These are phyloP conservation scores for Colletotrichum lentis DNA, from an alignment of 2,329 filamentous ascomycete species.

Conservation along the genomic window DNA sequence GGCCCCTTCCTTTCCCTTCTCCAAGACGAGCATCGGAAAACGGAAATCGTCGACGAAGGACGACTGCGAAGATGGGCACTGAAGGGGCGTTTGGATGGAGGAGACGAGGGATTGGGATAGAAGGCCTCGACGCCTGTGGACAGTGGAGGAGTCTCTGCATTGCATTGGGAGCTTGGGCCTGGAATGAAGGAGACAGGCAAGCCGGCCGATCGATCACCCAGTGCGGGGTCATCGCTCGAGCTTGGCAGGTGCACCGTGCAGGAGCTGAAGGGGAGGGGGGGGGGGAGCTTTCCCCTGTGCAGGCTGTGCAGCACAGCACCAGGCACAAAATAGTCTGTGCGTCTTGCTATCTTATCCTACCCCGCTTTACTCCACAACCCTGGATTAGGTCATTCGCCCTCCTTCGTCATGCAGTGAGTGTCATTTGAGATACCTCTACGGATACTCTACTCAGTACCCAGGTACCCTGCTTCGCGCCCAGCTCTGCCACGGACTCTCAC, in stretches of 20 bases:
- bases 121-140: background rate
- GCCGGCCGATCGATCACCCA: background rate
- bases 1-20: background rate
- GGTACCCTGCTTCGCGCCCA: background rate
- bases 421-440: background rate
- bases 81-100: too few relatives aligned
- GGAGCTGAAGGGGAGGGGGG: background rate
- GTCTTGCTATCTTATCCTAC: background rate
- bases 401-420: background rate
- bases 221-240: conserved; percentile 2
- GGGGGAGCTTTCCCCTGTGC: background rate
- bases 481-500: background rate
- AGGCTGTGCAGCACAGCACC: background rate
- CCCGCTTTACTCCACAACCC: background rate
- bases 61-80: too few relatives aligned
- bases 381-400: background rate
- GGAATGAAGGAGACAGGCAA: background rate
- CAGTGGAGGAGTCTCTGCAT: background rate
- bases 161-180: background rate
- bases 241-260: background rate
- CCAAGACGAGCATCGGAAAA: background rate
- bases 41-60: background rate
- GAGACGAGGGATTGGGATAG: too few relatives aligned
- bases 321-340: background rate
- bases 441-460: background rate